A percentile compares a stretch with the other conserved stretches of the same genome.
phyloP scores from a whole-genome alignment of 2,329 filamentous ascomycete species.

The Blastomyces gilchristii region DNA sequence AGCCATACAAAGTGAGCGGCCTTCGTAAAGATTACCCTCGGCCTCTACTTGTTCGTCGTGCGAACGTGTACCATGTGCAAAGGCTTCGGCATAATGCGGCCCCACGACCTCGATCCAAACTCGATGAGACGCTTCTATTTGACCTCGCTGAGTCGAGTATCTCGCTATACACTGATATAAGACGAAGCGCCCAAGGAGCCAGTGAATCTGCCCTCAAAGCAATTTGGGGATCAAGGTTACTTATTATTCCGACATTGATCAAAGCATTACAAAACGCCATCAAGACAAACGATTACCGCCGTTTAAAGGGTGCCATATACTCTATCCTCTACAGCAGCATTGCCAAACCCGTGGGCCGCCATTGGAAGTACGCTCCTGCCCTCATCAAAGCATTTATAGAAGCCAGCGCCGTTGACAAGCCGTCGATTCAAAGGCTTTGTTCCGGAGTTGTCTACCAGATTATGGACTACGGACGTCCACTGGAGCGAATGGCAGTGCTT shows the following conservation, averaged over 20 bases:
- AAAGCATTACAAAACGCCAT: conserved; percentile 68
- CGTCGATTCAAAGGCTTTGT: conserved; percentile 84
- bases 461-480: conserved; percentile 80
- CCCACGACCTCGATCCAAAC: conserved; percentile 74
- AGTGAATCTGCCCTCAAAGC: conserved; percentile 89
- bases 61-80: conserved; percentile 88
- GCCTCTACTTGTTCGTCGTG: conserved; percentile 80
- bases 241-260: conserved; percentile 83
- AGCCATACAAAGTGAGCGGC: conserved; percentile 89
- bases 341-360: conserved; percentile 73
- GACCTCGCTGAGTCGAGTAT: conserved; percentile 85
- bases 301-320: conserved; percentile 91
- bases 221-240: conserved; percentile 72
- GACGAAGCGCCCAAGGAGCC: conserved; percentile 83
- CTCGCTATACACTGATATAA: conserved; percentile 87
- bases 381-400: conserved; percentile 83
- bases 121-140: conserved; percentile 74
- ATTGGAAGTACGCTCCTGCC: conserved; percentile 92
- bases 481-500: conserved; percentile 76
- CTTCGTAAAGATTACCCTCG: conserved; percentile 86
- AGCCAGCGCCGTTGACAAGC: conserved; percentile 81
- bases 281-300: conserved; percentile 68
- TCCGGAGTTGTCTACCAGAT: conserved; percentile 72
- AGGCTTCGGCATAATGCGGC: conserved; percentile 89
- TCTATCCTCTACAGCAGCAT: conserved; percentile 81